phyloP scores from a whole-genome alignment of 805 yeast species.

The Millerago galiae region DNA sequence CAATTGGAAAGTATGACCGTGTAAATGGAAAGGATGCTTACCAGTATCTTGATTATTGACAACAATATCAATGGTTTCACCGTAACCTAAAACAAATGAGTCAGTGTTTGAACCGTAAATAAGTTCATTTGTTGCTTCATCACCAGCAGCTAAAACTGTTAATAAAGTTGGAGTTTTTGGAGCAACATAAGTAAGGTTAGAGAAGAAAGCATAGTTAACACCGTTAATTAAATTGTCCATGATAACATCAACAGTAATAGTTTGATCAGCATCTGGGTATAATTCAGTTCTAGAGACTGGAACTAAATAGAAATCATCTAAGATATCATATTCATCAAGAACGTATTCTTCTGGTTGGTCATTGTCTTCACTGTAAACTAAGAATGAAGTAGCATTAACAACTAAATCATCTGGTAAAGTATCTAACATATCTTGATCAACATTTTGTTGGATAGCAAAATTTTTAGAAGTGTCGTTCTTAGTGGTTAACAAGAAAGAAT shows the following conservation, averaged over 20 bases:
- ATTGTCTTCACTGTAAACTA: conserved; percentile 48
- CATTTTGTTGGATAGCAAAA: conserved; percentile 75
- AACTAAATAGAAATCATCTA: conserved; percentile 73
- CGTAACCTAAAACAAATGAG: conserved; percentile 17
- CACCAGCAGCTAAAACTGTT: conserved; percentile 72
- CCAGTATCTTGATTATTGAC: conserved; percentile 76
- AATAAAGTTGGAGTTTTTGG: conserved; percentile 85
- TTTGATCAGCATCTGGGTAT: conserved; percentile 61
- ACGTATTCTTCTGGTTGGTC: conserved; percentile 32
- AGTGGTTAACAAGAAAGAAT: conserved; percentile 71
- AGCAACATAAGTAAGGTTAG: conserved; percentile 67
- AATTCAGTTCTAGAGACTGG: conserved; percentile 55
- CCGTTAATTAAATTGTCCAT: conserved; percentile 88
- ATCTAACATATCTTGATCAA: conserved; percentile 85
- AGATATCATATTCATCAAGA: conserved; percentile 41
- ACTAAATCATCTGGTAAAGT: conserved; percentile 53
- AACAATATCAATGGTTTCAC: conserved; percentile 59
- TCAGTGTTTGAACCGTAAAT: conserved; percentile 55
- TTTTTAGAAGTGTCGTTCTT: conserved; percentile 57
- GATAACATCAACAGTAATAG: conserved; percentile 61
- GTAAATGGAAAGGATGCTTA: conserved; percentile 74
- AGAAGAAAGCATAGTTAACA: conserved; percentile 93
- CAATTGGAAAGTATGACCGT: conserved; percentile 67
- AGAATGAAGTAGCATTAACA: conserved; percentile 68
- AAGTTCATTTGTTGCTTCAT: conserved; percentile 41